These are phyloP conservation scores for Lasiosphaeriaceae sp. DNA, from an alignment of 495 filamentous ascomycete species.

Conservation along the genomic window DNA sequence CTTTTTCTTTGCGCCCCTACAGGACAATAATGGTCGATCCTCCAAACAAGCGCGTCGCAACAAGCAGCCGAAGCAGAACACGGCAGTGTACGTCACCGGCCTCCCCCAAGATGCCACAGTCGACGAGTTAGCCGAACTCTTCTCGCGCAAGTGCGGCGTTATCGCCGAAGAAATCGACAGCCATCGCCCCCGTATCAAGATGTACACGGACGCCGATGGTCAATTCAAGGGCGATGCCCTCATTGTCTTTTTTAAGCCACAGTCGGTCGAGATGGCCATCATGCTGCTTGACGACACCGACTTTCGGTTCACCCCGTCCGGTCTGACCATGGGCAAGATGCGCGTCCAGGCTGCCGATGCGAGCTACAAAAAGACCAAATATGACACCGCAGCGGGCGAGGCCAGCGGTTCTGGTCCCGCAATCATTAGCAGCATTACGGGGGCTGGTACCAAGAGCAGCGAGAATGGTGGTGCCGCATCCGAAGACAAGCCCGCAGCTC, in stretches of 20 bases:
- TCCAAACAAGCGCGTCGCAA: conserved; percentile 26
- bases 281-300: conserved; percentile 88
- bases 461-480: conserved; percentile 29
- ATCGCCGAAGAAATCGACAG: conserved; percentile 92
- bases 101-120: conserved; percentile 73
- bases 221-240: conserved; percentile 91
- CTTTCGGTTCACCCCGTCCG: conserved; percentile 61
- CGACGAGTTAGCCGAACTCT: conserved; percentile 77
- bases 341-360: conserved; percentile 79
- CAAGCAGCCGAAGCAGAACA: conserved; percentile 64
- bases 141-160: conserved; percentile 82
- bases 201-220: conserved; percentile 76
- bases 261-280: conserved; percentile 84
- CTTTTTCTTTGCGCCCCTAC: conserved; percentile 19
- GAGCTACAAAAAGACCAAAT: conserved; percentile 73
- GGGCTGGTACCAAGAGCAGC: conserved; percentile 6
- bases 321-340: conserved; percentile 65
- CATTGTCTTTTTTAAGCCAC: conserved; percentile 88
- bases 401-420: conserved; percentile 27
- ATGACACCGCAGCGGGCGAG: conserved; percentile 26
- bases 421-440: too few species aligned
- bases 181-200: conserved; percentile 81
- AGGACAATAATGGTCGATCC: conserved; percentile 22
- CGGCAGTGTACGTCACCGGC: conserved; percentile 83
- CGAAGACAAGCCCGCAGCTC: not conserved